Evolutionary conservation across 306 rosid species (phyloP).

Genomic region (Gynostemma pentaphyllum): DNA sequence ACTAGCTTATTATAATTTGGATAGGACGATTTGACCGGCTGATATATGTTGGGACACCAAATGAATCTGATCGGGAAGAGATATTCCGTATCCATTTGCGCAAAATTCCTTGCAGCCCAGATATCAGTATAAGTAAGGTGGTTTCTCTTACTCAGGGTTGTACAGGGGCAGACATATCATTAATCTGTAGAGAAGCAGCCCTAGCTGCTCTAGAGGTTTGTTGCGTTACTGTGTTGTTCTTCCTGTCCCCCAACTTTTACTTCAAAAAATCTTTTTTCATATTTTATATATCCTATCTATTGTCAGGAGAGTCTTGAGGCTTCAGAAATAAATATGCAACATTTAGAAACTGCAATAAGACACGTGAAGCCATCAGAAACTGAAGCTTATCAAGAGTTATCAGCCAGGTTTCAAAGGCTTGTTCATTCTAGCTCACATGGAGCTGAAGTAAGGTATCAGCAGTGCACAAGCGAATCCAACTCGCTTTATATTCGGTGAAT

Average conservation of each 20-base stretch:
- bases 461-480: slow-evolving; percentile 13
- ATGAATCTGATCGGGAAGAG: slow-evolving; percentile 64
- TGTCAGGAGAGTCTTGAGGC: slow-evolving; percentile 57
- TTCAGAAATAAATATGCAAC: slow-evolving; percentile 57
- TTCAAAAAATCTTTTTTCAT: slow-evolving; percentile 10
- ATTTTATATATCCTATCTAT: slow-evolving; percentile 5
- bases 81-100: slow-evolving; percentile 68
- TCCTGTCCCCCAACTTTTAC: slow-evolving; percentile 4
- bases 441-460: slow-evolving; percentile 20
- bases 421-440: slow-evolving; percentile 33
- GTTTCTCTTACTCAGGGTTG: slow-evolving; percentile 53
- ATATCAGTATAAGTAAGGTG: slow-evolving; percentile 46
- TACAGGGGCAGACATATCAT: slow-evolving; percentile 85
- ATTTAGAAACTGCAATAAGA: slow-evolving; percentile 48
- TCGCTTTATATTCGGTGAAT: slow-evolving; percentile 34
- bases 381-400: slow-evolving; percentile 49
- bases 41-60: slow-evolving; percentile 87
- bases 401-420: slow-evolving; percentile 59
- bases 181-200: slow-evolving; percentile 78
- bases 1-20: neutral
- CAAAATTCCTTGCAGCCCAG: slow-evolving; percentile 56
- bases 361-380: slow-evolving; percentile 54
- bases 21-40: slow-evolving; percentile 87
- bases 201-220: slow-evolving; percentile 74
- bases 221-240: slow-evolving; percentile 3